These are phyloP conservation scores for Globisporangium takayamanum DNA, from an alignment of 352 stramenopile genomes.

Conservation along the genomic window DNA sequence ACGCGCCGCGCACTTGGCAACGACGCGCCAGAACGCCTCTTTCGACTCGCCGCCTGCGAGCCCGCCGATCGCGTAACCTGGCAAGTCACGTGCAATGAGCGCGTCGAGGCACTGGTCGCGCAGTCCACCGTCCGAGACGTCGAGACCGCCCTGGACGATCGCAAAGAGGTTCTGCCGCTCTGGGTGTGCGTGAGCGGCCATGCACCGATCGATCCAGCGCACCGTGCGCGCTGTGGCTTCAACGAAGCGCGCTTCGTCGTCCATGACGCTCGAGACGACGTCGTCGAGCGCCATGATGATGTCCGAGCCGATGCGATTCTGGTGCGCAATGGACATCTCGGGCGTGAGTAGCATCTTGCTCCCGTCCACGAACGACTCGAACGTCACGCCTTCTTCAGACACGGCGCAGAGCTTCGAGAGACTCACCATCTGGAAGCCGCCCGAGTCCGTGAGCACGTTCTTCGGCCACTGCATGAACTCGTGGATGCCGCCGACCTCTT, in stretches of 20 bases:
- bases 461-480: conserved; percentile 94
- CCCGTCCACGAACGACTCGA: too few relatives aligned
- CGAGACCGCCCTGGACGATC: too few relatives aligned
- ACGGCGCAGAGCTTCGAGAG: conserved; percentile 94
- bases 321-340: conserved; percentile 88
- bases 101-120: too few relatives aligned
- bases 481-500: conserved; percentile 89
- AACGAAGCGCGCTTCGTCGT: conserved; percentile 84
- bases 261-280: conserved; percentile 89
- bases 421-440: conserved; percentile 98
- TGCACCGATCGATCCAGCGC: too few relatives aligned
- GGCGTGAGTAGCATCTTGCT: too few relatives aligned
- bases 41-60: conserved; percentile 91
- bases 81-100: conserved; percentile 11
- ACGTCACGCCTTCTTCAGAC: conserved; percentile 48
- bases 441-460: conserved; percentile 96
- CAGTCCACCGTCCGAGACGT: too few relatives aligned
- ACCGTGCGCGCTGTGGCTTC: too few relatives aligned
- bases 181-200: too few relatives aligned
- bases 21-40: conserved; percentile 94
- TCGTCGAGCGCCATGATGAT: conserved; percentile 99
- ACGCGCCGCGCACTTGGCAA: conserved; percentile 59
- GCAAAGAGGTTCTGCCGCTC: too few relatives aligned
- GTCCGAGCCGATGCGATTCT: conserved; percentile 96
- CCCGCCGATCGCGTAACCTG: conserved; percentile 94